Conservation (phyloP, 1,284 basidiomycete genomes). For the Macrocystidia cucumis region DNA sequence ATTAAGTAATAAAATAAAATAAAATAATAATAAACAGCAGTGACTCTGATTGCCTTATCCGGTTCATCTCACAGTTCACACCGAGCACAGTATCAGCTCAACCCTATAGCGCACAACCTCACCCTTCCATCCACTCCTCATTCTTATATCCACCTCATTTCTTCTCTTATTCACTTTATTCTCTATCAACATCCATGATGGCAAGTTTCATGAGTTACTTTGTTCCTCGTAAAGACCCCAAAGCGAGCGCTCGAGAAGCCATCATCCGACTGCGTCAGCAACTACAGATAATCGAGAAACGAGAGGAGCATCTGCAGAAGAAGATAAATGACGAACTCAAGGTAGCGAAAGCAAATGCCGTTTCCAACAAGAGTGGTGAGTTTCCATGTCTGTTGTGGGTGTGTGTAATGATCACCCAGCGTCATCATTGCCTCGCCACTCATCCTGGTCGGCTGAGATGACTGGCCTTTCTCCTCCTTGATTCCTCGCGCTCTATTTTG, state of each 20-base stretch:
- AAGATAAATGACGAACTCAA: slow-evolving; percentile 94
- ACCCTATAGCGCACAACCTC: slow-evolving; percentile 10
- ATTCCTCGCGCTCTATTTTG: no score
- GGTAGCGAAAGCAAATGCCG: slow-evolving; percentile 91
- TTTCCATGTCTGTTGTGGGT: slow-evolving; percentile 6
- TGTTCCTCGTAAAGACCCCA: slow-evolving; percentile 70
- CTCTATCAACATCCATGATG: slow-evolving; percentile 48
- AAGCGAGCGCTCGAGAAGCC: slow-evolving; percentile 76
- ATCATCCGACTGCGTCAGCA: slow-evolving; percentile 85
- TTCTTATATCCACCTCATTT: slow-evolving; percentile 5
- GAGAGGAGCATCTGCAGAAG: slow-evolving; percentile 94
- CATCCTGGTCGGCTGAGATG: no score
- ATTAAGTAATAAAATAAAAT: no score
- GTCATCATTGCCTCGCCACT: slow-evolving; percentile 1
- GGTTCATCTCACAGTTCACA: slow-evolving; percentile 10
- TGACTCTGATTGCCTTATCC: no score
- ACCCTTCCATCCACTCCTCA: slow-evolving; percentile 1
- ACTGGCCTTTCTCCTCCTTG: no score
- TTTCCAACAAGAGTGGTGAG: slow-evolving; percentile 90
- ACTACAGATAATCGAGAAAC: slow-evolving; percentile 97
- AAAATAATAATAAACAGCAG: no score
- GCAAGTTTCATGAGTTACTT: slow-evolving; percentile 85
- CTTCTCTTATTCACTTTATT: neutral
- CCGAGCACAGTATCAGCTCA: slow-evolving; percentile 3
- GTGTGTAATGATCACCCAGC: slow-evolving; percentile 6